These are phyloP conservation scores for Phytopythium chamaehyphon DNA, from an alignment of 352 stramenopile species.

Conservation along the genomic window DNA sequence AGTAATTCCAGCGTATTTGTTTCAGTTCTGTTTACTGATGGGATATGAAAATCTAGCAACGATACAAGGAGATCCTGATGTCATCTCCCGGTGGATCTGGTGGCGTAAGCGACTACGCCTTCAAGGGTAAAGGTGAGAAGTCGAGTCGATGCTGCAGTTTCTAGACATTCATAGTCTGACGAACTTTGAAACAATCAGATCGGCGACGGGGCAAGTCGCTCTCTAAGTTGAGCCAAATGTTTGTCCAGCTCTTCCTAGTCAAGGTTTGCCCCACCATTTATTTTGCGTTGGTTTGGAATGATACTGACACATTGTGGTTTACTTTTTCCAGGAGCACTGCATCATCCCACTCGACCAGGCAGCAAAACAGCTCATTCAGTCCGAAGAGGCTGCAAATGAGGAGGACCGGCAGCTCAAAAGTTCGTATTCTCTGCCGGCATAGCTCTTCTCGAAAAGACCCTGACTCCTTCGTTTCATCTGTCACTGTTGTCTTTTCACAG, in stretches of 20 bases:
- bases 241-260: conserved; percentile 94
- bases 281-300: too few species aligned
- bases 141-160: not conserved
- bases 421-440: conserved; percentile 19
- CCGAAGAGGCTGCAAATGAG: conserved; percentile 70
- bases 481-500: conserved; percentile 16
- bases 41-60: conserved; percentile 16
- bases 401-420: conserved; percentile 82
- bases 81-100: conserved; percentile 12
- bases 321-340: conserved; percentile 57
- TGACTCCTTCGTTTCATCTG: not conserved
- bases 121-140: conserved; percentile 69
- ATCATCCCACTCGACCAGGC: conserved; percentile 93
- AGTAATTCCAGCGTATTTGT: too few species aligned
- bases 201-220: conserved; percentile 83
- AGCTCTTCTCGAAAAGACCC: not conserved
- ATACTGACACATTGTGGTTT: not conserved
- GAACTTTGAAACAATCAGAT: conserved; percentile 20
- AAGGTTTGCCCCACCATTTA: conserved; percentile 25
- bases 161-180: not conserved
- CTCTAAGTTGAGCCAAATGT: conserved; percentile 91
- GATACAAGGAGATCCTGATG: conserved; percentile 39
- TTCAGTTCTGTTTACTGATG: not conserved
- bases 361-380: conserved; percentile 92
- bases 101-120: conserved; percentile 42